phyloP scores from a whole-genome alignment of 179 eudicot species.

The Kewa caespitosa region DNA sequence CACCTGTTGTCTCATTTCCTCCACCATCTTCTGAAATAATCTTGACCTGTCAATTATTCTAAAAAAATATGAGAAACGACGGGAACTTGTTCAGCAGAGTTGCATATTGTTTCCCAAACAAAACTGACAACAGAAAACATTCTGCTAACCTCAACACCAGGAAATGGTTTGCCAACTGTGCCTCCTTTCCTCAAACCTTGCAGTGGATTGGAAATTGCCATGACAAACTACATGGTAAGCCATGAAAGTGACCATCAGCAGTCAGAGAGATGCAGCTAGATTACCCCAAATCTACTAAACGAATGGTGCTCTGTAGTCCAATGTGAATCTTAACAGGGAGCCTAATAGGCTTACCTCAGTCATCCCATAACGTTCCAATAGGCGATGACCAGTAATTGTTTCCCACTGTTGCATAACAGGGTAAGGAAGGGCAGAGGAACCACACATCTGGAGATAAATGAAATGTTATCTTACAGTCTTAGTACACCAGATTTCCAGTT shows the following conservation, averaged over 20 bases:
- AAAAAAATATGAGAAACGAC: constrained; percentile 15
- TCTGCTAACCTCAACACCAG: constrained; percentile 84
- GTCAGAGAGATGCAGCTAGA: background rate
- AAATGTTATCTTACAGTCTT: constrained; percentile 1
- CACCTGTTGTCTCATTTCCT: constrained; percentile 48
- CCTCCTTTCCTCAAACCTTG: constrained; percentile 82
- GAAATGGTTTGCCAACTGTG: constrained; percentile 97
- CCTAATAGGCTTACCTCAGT: constrained; percentile 66
- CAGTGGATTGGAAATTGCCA: constrained; percentile 92
- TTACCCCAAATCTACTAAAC: background rate
- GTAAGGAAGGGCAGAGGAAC: constrained; percentile 97
- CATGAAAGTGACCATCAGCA: constrained; percentile 16
- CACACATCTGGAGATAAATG: constrained; percentile 73
- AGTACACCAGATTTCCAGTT: background rate
- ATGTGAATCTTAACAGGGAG: constrained; percentile 7
- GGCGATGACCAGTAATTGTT: constrained; percentile 83
- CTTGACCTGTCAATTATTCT: constrained; percentile 55
- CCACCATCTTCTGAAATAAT: constrained; percentile 66
- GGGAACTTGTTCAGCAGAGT: constrained; percentile 12
- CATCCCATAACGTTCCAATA: constrained; percentile 98
- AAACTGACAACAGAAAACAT: constrained; percentile 5
- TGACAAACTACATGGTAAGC: constrained; percentile 67
- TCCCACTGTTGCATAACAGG: constrained; percentile 99
- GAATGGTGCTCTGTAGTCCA: background rate
- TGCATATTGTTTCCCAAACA: background rate